Evolutionary conservation across 2,329 filamentous ascomycete genomes (phyloP), one percentile per base, ranked within the genome.

Genomic region (Sporothrix mexicana): DNA sequence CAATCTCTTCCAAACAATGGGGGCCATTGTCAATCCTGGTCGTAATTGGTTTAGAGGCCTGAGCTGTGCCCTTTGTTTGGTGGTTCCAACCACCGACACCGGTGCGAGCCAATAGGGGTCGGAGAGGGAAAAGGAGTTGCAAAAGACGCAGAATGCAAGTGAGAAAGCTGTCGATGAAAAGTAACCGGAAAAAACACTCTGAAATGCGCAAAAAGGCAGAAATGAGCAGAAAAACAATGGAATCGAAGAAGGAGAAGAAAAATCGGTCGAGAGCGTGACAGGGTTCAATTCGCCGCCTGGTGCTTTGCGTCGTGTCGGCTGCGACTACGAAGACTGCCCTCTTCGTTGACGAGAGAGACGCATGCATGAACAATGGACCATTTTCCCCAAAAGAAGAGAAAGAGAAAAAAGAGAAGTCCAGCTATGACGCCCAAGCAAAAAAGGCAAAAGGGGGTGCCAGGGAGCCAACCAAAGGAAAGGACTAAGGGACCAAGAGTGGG

Each of bases 301-400:
- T 36, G 25, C 17, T 23, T 23, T 51, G 49, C 17, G 15, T 53
- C 47, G 23, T 53, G 69, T 71, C 57, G 45, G 69, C 69, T 53
- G 30, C 57, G 55, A 64, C 70, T 25, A 59, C 70, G 59, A 53
- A 71, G 69, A 66, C n/a, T 23, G 61, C 36, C 45, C 25, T 62
- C 13, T 23, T 55, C 59, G 45, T 55, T 66, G 55, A 66, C 70
- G 36, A 66, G 57, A 66, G 57, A 25, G 10, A 1, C 15, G 41
- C 13, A 15, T 6, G n/a, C n/a, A 12, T 17, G 25, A 64, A 41
- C 53, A 47, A 49, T 53, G 25, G 36, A 13, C 25, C 36, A 51
- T 61, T 25, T 30, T 61, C 68, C 68, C n/a, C 30, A 36, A 70
- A 70, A 70, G 25, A 43, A 70, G 69, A 47, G 53, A 70, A 36